These are phyloP conservation scores for Trichoderma polysporum DNA, from an alignment of 2,329 filamentous ascomycete species.

Conservation along the genomic window DNA sequence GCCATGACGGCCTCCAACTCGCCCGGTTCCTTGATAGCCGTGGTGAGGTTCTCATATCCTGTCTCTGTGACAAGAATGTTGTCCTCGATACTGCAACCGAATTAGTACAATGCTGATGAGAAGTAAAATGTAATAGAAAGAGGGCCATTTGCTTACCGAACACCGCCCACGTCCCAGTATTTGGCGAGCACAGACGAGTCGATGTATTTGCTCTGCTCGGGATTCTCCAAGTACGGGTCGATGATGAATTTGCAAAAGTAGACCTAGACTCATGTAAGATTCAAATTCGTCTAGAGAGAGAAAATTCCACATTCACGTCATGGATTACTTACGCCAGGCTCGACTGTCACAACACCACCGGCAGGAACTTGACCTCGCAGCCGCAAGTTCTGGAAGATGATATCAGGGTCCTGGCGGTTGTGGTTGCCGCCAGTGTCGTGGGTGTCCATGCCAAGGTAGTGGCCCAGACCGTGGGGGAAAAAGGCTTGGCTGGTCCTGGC, in stretches of 20 bases:
- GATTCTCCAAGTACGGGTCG: conserved; percentile 71
- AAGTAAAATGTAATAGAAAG: neutral
- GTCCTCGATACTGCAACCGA: conserved; percentile 55
- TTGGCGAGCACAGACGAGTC: conserved; percentile 68
- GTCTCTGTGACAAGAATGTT: conserved; percentile 70
- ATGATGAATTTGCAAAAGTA: conserved; percentile 94
- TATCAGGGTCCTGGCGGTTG: conserved; percentile 75
- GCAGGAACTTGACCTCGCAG: conserved; percentile 73
- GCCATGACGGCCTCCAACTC: conserved; percentile 53
- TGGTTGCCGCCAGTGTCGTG: conserved; percentile 82
- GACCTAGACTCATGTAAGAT: conserved; percentile 47
- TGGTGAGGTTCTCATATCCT: conserved; percentile 72
- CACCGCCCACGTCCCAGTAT: conserved; percentile 81
- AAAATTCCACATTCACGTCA: no score
- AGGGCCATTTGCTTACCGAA: conserved; percentile 49
- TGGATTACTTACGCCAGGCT: conserved; percentile 71
- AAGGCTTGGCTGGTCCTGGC: conserved; percentile 83
- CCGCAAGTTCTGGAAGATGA: conserved; percentile 83
- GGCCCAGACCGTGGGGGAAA: conserved; percentile 86
- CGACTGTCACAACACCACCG: conserved; percentile 86
- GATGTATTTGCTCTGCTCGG: conserved; percentile 73
- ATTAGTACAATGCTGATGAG: neutral
- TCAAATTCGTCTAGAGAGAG: neutral
- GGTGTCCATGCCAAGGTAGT: conserved; percentile 90
- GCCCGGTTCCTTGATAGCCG: conserved; percentile 65